Evolutionary conservation across 2,329 filamentous ascomycete genomes (phyloP), one percentile per base, ranked within the genome.

Genomic region (Periglandula ipomoeae): DNA sequence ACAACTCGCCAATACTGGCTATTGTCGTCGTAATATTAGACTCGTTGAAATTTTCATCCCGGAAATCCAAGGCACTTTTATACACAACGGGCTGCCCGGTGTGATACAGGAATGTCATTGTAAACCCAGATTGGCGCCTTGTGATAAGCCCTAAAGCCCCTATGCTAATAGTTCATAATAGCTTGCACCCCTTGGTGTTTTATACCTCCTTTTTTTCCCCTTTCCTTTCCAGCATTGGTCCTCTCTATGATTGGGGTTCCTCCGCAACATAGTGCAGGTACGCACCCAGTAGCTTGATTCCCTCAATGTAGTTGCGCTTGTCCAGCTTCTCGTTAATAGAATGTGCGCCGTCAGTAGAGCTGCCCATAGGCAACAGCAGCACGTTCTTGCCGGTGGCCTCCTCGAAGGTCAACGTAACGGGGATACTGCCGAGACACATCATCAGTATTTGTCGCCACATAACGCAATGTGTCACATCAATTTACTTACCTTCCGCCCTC

Each of bases 261-360:
- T 91, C 88, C 2, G 90, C 89, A 56, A 95, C 89, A 59, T 96
- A 96, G 71, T 97, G 91, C 63, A 98, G 72, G 66, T 98, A 98
- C 3, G 91, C 87, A 43, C 93, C 93, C 50, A 98, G 71, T 54
- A 98, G 71, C 80, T 98, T 98, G 60, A 87, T 96, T 44, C 93
- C 93, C 74, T 98, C 89, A 61, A 98, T 95, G 68, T 98, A 98
- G 72, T 98, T 98, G 64, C 80, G 82, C 78, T 87, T 89, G 69
- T 98, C 93, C 50, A 98, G 76, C 78, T 95, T 96, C 80, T 97
- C 93, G 67, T 98, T 98, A 70, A 96, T 94, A 30, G 89, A 95
- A 72, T 98, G 93, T 7, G 93, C 93, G 38, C 87, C 90, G 66
- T 97, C 93, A 1, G 91, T 98, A 39, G 87, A 94, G 74, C 87